Conservation (phyloP, 2,329 filamentous ascomycete genomes). For the Venturia carpophila region DNA sequence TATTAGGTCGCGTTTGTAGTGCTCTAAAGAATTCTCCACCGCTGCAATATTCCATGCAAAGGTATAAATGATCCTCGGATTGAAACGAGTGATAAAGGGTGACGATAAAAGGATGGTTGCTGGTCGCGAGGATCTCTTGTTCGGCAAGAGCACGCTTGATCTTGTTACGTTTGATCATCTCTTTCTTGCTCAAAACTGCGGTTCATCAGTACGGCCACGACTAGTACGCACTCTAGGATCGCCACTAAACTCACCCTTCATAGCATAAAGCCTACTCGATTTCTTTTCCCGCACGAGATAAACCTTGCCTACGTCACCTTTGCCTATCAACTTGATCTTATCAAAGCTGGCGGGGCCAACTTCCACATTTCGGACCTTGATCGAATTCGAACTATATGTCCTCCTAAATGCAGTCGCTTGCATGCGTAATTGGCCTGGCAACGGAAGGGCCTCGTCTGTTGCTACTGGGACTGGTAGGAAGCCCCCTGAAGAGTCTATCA, state of each 20-base stretch:
- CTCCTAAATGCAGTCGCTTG: slow-evolving; percentile 71
- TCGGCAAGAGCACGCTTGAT: slow-evolving; percentile 97
- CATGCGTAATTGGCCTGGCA: slow-evolving; percentile 54
- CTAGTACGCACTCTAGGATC: slow-evolving; percentile 7
- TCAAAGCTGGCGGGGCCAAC: slow-evolving; percentile 93
- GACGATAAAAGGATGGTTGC: slow-evolving; percentile 98
- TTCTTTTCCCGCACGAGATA: slow-evolving; percentile 98
- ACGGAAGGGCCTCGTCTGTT: slow-evolving; percentile 51
- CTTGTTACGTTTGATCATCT: slow-evolving; percentile 99
- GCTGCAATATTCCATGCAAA: slow-evolving; percentile 99
- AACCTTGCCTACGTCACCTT: slow-evolving; percentile 97
- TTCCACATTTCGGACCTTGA: slow-evolving; percentile 96
- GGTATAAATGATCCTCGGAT: slow-evolving; percentile 93
- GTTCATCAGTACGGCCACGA: slow-evolving; percentile 25
- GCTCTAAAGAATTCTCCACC: slow-evolving; percentile 98
- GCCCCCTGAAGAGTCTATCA: slow-evolving; percentile 40
- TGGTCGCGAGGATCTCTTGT: slow-evolving; percentile 95
- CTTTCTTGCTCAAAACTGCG: slow-evolving; percentile 93
- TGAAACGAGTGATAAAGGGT: slow-evolving; percentile 99
- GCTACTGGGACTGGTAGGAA: slow-evolving; percentile 31
- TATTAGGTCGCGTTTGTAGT: slow-evolving; percentile 89
- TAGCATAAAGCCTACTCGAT: slow-evolving; percentile 87
- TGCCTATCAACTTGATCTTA: slow-evolving; percentile 99
- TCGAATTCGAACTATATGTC: slow-evolving; percentile 98
- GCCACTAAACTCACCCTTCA: slow-evolving; percentile 68